Conservation (phyloP, 192 early-diverging fungal species). For the Umbelopsis vinacea region DNA sequence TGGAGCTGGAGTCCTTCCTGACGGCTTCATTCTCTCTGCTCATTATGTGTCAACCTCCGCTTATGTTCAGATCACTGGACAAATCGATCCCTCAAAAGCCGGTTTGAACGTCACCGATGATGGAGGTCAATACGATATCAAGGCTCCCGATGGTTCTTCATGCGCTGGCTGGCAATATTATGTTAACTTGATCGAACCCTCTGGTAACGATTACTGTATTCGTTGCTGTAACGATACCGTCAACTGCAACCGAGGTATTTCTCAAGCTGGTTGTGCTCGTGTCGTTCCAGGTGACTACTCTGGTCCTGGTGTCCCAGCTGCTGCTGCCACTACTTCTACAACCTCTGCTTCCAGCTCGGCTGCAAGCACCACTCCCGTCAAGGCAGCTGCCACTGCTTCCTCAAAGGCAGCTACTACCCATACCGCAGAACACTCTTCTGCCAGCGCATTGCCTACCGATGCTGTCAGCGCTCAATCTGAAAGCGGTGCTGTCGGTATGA, state of each 20-base stretch:
- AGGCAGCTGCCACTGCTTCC: no score
- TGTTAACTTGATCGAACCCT: constrained; percentile 52
- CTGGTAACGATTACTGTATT: constrained; percentile 45
- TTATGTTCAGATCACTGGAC: constrained; percentile 59
- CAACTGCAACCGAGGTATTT: constrained; percentile 51
- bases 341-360: no score
- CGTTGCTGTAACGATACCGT: constrained; percentile 47
- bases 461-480: constrained; percentile 19
- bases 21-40: constrained; percentile 48
- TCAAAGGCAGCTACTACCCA: not conserved
- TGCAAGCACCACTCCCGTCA: no score
- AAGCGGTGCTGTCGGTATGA: not conserved
- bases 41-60: constrained; percentile 36
- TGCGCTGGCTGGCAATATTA: constrained; percentile 48
- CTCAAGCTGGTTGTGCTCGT: constrained; percentile 46
- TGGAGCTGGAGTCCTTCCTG: constrained; percentile 39
- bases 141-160: constrained; percentile 45
- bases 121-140: constrained; percentile 58
- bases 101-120: constrained; percentile 43
- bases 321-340: not conserved
- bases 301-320: constrained; percentile 24
- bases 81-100: constrained; percentile 47
- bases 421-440: not conserved
- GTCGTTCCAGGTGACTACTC: constrained; percentile 56
- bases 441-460: constrained; percentile 1